Base-by-base conservation (phyloP, 768 basidiomycete species). In the Mrakia hoshinonis region DNA sequence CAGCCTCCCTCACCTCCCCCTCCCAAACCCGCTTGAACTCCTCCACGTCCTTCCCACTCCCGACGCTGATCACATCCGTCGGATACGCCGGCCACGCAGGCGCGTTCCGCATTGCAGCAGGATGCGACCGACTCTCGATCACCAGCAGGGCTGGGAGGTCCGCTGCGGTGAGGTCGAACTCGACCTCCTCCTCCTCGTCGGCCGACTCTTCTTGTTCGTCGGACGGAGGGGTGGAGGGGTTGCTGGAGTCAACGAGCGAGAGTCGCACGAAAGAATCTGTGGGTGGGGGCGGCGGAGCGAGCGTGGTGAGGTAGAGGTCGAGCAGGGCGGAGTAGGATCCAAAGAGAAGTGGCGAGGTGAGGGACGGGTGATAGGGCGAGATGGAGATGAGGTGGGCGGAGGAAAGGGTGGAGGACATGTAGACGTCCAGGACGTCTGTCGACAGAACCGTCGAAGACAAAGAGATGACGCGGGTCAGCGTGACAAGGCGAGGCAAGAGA, bases 31-130 rank as follows among this genome's bases (percentile, higher is more conserved):
- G 82, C 3, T 87, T 85, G 78, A 96, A 96, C 65, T 89, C 88
- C 31, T 84, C 82, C 29, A 92, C 84, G 73, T 84, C 84, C 62
- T 83, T 82, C 4, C 93, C 94, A 63, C 83, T 84, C 75, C 91
- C 88, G 76, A 96, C 78, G 63, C 82, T 84, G n/a, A 95, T 80
- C 4, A 89, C 90, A 76, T 98, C 94, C 61, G 92, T 84, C 11
- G 94, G 95, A 92, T 94, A 76, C 92, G 95, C 78, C 90, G 90
- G 74, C 89, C 88, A 82, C 0, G 84, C 81, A 2, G 94, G 94
- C 1, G 87, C 85, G 73, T 87, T 90, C 46, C 83, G 82, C 20
- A 81, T 81, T 0, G 86, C 87, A 1, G 83, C 83, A 0, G 90
- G 90, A 78, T 95, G 91, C 7, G 84, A 79, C 2, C 82, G 83